Conservation (phyloP, 1,284 basidiomycete species). For the Leccinum idahoense region DNA sequence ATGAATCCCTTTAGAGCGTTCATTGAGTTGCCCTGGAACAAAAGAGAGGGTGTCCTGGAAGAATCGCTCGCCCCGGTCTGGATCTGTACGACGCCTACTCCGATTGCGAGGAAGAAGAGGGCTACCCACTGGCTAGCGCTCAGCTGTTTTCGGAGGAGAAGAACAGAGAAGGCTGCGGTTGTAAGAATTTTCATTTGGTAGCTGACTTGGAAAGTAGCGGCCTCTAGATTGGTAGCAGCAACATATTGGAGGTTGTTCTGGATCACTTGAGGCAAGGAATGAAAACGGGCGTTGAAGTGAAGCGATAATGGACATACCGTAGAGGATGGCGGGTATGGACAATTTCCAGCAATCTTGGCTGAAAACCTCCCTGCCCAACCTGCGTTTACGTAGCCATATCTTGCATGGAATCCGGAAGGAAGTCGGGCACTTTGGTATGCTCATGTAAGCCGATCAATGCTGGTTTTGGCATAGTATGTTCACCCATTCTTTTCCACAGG, state of each 20-base stretch:
- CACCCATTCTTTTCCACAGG: too few relatives aligned
- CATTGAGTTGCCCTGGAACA: constrained; percentile 52
- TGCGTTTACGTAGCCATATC: constrained; percentile 37
- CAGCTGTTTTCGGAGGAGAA: constrained; percentile 80
- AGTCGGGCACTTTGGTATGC: constrained; percentile 56
- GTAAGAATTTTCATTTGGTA: constrained; percentile 99
- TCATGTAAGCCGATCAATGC: constrained; percentile 42
- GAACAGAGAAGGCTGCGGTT: constrained; percentile 90
- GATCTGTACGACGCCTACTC: constrained; percentile 91
- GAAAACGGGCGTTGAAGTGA: not conserved
- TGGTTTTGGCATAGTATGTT: not conserved
- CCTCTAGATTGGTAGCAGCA: constrained; percentile 88
- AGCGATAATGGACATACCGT: constrained; percentile 33
- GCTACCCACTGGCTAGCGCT: constrained; percentile 78
- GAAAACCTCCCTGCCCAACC: constrained; percentile 48
- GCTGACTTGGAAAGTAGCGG: constrained; percentile 92
- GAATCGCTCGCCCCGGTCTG: constrained; percentile 49
- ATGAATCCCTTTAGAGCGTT: constrained; percentile 79
- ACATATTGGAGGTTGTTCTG: constrained; percentile 97
- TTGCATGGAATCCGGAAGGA: constrained; percentile 36
- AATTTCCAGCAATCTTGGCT: constrained; percentile 75
- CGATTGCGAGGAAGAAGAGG: constrained; percentile 80
- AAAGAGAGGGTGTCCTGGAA: constrained; percentile 28
- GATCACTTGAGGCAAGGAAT: constrained; percentile 48
- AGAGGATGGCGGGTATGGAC: constrained; percentile 78